Evolutionary conservation across 108 stramenopile species (phyloP), one percentile per base, ranked within the genome.

Genomic region (Nannochloropsis gaditana): DNA sequence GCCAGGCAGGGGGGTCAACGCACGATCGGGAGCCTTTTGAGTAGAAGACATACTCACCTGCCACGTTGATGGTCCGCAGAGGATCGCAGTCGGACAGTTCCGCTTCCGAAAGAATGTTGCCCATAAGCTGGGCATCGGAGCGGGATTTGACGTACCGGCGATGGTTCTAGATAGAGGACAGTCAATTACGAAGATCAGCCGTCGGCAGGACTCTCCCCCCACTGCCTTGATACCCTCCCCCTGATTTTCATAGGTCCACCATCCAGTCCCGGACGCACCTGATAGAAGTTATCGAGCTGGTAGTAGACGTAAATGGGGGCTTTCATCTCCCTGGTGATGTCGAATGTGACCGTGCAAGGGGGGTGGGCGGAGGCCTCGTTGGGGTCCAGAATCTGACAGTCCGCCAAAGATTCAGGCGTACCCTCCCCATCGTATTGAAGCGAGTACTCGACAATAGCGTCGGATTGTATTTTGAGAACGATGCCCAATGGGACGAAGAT

Each of bases 231-330:
- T 31, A 31, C 31, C 31, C 31, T 31, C 31, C 31, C 0, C 31
- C 31, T 31, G 31, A 31, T 31, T 31, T 31, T 31, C 31, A 31
- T 1, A 31, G 31, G 31, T 31, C 31, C 31, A 31, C 31, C 31
- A 31, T 31, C 31, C 31, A 31, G 31, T 31, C 31, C 31, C 31
- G 31, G 47, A 50, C 47, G 47, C 15, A 50, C 47, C 92, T 99
- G 99, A 90, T 97, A 96, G 87, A 98, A 99, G 87, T 98, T 98
- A 81, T 92, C 90, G 21, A 99, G 84, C 88, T 98, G 94, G 86
- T 99, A 99, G 90, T 99, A 93, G 17, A 99, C 92, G 87, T 96
- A 88, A 9, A 99, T 91, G 10, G 97, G 97, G 41, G 94, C 94
- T 6, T 92, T 80, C 96, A 91, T 90, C 43, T 90, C 41, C 45